phyloP scores from a whole-genome alignment of 345 rosid species.

The Rhizophora apiculata region DNA sequence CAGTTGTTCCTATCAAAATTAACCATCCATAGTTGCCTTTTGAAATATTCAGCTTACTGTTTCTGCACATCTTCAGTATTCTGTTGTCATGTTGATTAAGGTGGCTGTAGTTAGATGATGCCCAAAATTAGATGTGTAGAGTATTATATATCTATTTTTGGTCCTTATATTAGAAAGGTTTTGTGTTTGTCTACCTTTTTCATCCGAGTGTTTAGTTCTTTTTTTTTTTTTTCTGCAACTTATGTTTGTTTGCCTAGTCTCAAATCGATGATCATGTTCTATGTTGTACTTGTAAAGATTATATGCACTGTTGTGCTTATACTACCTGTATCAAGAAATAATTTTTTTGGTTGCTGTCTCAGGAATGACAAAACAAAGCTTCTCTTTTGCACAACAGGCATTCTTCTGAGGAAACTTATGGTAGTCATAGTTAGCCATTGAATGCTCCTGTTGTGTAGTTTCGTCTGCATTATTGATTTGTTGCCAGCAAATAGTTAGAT shows the following conservation, averaged over 20 bases:
- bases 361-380: constrained; percentile 91
- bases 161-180: too few relatives aligned
- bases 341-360: constrained; percentile 23
- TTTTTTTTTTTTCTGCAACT: too few relatives aligned
- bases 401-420: constrained; percentile 77
- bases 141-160: neutral
- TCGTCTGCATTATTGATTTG: neutral
- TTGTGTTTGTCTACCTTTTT: neutral
- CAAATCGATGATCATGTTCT: neutral
- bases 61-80: too few relatives aligned
- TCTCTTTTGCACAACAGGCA: constrained; percentile 92
- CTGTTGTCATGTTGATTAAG: neutral
- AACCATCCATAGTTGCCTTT: too few relatives aligned
- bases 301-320: neutral
- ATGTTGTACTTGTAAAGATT: neutral
- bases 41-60: too few relatives aligned
- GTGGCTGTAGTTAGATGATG: neutral
- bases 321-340: neutral
- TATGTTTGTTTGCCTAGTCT: too few relatives aligned
- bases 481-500: neutral
- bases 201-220: neutral
- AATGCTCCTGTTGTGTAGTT: constrained; percentile 4
- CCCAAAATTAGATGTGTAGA: neutral
- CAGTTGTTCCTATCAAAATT: neutral
- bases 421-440: constrained; percentile 35